A percentile compares a stretch with the other conserved stretches of the same genome.
Evolutionary conservation across 2,329 filamentous ascomycete genomes (phyloP).

Genomic region (Trichoderma atroviride): DNA sequence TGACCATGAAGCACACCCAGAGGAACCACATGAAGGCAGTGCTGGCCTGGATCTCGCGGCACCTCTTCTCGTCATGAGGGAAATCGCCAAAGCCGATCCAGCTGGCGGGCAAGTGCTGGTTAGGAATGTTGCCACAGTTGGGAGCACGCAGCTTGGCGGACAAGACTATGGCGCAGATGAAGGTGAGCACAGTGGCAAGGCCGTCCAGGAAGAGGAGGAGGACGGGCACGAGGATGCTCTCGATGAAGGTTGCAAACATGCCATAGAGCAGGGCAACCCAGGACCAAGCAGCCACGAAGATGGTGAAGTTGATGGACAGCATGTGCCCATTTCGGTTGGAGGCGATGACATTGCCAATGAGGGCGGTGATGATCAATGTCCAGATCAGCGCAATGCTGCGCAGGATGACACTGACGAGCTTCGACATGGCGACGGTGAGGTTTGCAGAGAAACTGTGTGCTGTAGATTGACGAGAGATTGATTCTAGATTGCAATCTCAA

Average conservation of each 20-base stretch:
- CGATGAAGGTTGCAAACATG: conserved; percentile 57
- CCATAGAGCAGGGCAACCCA: conserved; percentile 69
- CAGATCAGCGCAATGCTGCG: conserved; percentile 55
- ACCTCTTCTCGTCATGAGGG: conserved; percentile 62
- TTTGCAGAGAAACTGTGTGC: not conserved
- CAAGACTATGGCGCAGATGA: conserved; percentile 70
- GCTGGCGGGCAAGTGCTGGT: conserved; percentile 43
- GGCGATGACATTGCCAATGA: conserved; percentile 62
- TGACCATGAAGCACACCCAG: conserved; percentile 62
- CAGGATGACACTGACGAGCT: conserved; percentile 50
- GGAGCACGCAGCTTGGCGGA: conserved; percentile 69
- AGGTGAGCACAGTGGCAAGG: conserved; percentile 66
- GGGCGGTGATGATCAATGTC: conserved; percentile 56
- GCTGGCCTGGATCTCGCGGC: conserved; percentile 73
- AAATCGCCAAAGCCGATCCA: conserved; percentile 65
- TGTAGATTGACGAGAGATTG: not conserved
- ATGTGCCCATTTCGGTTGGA: conserved; percentile 49
- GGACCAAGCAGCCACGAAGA: conserved; percentile 69
- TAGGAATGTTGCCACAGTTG: conserved; percentile 63
- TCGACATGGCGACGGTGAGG: conserved; percentile 34
- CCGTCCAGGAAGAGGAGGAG: conserved; percentile 60
- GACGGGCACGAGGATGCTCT: conserved; percentile 54
- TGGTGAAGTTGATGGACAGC: conserved; percentile 61
- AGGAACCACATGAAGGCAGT: conserved; percentile 81
- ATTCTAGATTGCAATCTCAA: not conserved